Evolutionary conservation across 1,139 yeast species (phyloP).

Genomic region (Scheffersomyces cryptocercus): DNA sequence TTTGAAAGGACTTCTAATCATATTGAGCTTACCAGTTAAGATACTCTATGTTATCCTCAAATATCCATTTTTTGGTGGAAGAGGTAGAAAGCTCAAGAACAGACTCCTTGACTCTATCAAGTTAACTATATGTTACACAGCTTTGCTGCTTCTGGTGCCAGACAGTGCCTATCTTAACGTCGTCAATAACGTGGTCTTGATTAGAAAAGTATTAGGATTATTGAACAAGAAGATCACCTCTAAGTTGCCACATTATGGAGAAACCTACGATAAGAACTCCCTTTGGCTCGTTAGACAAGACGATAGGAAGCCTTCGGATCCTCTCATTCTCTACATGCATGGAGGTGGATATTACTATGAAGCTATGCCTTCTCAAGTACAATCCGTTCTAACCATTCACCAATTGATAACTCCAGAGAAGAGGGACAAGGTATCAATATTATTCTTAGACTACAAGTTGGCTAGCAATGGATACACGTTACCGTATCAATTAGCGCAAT

Average conservation of each 20-base stretch:
- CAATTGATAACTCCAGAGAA: conserved; percentile 28
- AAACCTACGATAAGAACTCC: conserved; percentile 32
- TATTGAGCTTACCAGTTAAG: conserved; percentile 7
- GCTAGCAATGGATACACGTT: conserved; percentile 31
- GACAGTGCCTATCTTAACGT: conserved; percentile 8
- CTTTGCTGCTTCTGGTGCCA: conserved; percentile 5
- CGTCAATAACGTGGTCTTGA: conserved; percentile 4
- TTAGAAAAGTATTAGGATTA: conserved; percentile 7
- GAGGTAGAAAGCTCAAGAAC: conserved; percentile 7
- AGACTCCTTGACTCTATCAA: conserved; percentile 5
- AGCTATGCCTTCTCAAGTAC: conserved; percentile 35
- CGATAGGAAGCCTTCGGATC: conserved; percentile 29
- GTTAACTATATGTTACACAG: conserved; percentile 8
- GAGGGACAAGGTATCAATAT: conserved; percentile 27
- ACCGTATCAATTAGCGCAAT: conserved; percentile 39
- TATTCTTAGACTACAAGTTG: conserved; percentile 42
- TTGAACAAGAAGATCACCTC: conserved; percentile 7
- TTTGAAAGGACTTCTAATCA: conserved; percentile 1
- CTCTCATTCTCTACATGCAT: conserved; percentile 39
- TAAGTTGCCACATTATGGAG: conserved; percentile 32
- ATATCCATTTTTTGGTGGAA: conserved; percentile 6
- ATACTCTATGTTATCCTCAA: conserved; percentile 5
- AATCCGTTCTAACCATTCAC: conserved; percentile 30
- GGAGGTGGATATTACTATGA: conserved; percentile 48
- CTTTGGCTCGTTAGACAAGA: conserved; percentile 39